Evolutionary conservation across 306 rosid species (phyloP), one percentile per base, ranked within the genome.

Genomic region (Sicyos baderoa): DNA sequence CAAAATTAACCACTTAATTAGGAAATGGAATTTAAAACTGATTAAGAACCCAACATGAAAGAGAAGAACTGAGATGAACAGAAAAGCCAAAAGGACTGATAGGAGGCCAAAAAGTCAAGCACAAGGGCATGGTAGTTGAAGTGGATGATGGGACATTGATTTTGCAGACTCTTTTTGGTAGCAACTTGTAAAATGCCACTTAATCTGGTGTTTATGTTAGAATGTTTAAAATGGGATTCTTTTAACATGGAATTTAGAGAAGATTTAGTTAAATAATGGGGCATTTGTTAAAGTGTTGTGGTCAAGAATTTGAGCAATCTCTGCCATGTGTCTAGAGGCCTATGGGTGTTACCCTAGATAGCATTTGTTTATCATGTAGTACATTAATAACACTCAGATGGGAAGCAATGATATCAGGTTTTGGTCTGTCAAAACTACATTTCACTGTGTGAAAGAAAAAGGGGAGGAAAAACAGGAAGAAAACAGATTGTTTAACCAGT

Each of bases 401-500:
- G 48, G 67, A 32, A 9, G 47, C 1, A 60, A n/a, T 60, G 45
- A 60, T 60, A 60, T 60, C 22, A 59, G 32, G 0, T 6, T 14
- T 15, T 7, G n/a, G 16, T 35, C 1, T 51, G 10, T 35, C 15
- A 37, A 11, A 62, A 40, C 51, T 22, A 65, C 35, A 65, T 21
- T 65, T 65, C 17, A 45, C 13, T 5, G 15, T 65, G 48, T 21
- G 70, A 45, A 19, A 19, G 37, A 47, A 40, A 65, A 27, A 40
- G 51, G 25, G 29, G n/a, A 42, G 9, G 27, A 42, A 63, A 25
- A 67, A 67, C 56, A 49, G 57, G 57, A 48, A 67, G 72, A 47
- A 23, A 67, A 67, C 72, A 51, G 54, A 25, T 23, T 49, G 56
- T 67, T 67, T 25, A 67, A 67, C 72, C 14, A 15, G 72, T 25